Evolutionary conservation across 495 filamentous ascomycete genomes (phyloP).

Genomic region (Hypoxylon lenormandii): DNA sequence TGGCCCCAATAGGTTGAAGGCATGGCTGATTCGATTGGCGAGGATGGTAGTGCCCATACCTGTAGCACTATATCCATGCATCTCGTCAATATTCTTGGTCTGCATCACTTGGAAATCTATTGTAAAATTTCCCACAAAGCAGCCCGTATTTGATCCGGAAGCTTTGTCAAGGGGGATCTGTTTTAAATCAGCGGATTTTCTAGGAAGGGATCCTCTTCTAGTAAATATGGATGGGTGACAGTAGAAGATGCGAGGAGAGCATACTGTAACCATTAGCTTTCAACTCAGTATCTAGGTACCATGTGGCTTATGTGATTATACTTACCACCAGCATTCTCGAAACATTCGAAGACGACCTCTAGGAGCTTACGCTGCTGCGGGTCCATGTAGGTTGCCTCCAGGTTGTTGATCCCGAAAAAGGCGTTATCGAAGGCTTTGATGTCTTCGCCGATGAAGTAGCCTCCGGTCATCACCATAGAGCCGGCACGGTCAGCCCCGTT

Average conservation of each 20-base stretch:
- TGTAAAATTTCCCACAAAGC: constrained; percentile 47
- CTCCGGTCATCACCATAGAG: constrained; percentile 47
- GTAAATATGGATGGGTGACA: no score
- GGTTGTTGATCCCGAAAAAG: constrained; percentile 65
- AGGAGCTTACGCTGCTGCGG: constrained; percentile 69
- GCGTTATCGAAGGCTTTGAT: constrained; percentile 58
- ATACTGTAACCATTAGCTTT: no score
- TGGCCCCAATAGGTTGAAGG: constrained; percentile 63
- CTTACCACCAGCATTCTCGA: no score
- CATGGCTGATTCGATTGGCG: constrained; percentile 67
- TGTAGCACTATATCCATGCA: constrained; percentile 62
- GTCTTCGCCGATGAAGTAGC: constrained; percentile 61
- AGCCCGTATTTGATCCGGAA: constrained; percentile 74
- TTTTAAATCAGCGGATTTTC: no score
- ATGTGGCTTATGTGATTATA: no score
- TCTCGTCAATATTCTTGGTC: constrained; percentile 52
- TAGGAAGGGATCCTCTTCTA: no score
- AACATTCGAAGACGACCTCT: constrained; percentile 64
- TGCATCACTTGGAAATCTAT: constrained; percentile 53
- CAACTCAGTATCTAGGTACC: no score
- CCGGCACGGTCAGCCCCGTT: constrained; percentile 19
- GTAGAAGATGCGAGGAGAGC: no score
- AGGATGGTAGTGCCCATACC: constrained; percentile 64
- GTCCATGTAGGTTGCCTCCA: constrained; percentile 62
- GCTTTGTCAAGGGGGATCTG: constrained; percentile 64